Evolutionary conservation across 495 filamentous ascomycete species (phyloP).

Genomic region (Aspergillus egyptiacus): DNA sequence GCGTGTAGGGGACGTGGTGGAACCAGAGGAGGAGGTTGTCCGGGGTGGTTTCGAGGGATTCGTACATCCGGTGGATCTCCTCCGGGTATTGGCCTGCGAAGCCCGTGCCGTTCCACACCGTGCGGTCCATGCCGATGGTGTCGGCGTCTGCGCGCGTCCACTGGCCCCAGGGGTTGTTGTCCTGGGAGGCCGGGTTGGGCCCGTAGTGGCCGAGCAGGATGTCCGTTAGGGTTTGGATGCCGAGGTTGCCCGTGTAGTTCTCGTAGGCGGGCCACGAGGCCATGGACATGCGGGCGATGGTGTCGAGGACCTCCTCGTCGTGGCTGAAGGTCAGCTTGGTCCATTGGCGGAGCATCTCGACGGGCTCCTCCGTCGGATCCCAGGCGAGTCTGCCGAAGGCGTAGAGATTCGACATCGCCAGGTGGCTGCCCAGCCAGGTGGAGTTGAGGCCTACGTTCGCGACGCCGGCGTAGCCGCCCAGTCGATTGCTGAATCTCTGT

Average conservation of each 20-base stretch:
- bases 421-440: conserved; percentile 63
- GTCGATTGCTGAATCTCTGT: conserved; percentile 49
- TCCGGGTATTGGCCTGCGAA: conserved; percentile 59
- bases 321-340: conserved; percentile 57
- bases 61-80: conserved; percentile 51
- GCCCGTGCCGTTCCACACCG: conserved; percentile 59
- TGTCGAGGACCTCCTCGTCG: conserved; percentile 47
- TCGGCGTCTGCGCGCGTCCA: conserved; percentile 60
- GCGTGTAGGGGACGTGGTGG: conserved; percentile 67
- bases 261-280: conserved; percentile 66
- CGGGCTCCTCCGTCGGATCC: conserved; percentile 45
- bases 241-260: conserved; percentile 65
- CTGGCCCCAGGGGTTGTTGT: conserved; percentile 65
- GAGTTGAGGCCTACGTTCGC: conserved; percentile 63
- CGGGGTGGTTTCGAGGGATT: conserved; percentile 57
- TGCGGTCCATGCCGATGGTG: conserved; percentile 68
- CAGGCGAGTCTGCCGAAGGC: conserved; percentile 63
- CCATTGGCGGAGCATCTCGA: conserved; percentile 57
- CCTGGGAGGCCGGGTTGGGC: conserved; percentile 59
- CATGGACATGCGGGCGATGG: conserved; percentile 60
- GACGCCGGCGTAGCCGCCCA: conserved; percentile 60
- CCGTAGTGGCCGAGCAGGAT: conserved; percentile 63
- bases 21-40: conserved; percentile 70
- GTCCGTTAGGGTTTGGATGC: conserved; percentile 64
- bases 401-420: conserved; percentile 68